Conservation (phyloP, 768 basidiomycete genomes). For the Phallus indusiatus region DNA sequence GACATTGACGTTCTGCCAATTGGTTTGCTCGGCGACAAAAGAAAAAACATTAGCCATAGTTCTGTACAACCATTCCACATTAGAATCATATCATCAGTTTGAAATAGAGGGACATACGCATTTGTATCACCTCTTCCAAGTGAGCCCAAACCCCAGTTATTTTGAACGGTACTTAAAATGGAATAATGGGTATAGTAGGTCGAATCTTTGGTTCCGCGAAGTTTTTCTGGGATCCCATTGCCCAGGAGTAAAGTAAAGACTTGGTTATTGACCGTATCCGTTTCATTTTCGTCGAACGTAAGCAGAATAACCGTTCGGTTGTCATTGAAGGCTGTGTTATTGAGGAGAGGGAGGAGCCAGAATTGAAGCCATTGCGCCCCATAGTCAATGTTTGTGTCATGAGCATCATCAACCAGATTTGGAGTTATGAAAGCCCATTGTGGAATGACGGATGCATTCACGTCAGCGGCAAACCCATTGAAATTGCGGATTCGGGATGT, state of each 20-base stretch:
- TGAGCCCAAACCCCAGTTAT: slow-evolving; percentile 19
- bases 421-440: slow-evolving; percentile 20
- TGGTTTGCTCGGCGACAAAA: slow-evolving; percentile 12
- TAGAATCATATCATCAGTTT: neutral
- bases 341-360: slow-evolving; percentile 18
- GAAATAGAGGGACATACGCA: neutral
- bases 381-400: slow-evolving; percentile 19
- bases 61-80: slow-evolving; percentile 3
- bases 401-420: slow-evolving; percentile 20
- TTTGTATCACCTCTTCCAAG: slow-evolving; percentile 16
- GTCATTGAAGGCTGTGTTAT: slow-evolving; percentile 19
- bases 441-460: slow-evolving; percentile 15
- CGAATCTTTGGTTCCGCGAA: slow-evolving; percentile 13
- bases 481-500: slow-evolving; percentile 17
- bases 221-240: slow-evolving; percentile 5
- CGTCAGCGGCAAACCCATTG: slow-evolving; percentile 22
- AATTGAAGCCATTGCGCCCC: slow-evolving; percentile 16
- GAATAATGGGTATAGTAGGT: slow-evolving; percentile 20
- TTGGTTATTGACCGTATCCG: slow-evolving; percentile 5
- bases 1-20: slow-evolving; percentile 11
- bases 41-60: slow-evolving; percentile 16
- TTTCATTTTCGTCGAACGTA: slow-evolving; percentile 20
- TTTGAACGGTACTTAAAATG: slow-evolving; percentile 16
- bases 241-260: slow-evolving; percentile 13
- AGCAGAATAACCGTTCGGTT: slow-evolving; percentile 20